Evolutionary conservation across 2,329 filamentous ascomycete species (phyloP).

Genomic region (Aspergillus arachidicola): DNA sequence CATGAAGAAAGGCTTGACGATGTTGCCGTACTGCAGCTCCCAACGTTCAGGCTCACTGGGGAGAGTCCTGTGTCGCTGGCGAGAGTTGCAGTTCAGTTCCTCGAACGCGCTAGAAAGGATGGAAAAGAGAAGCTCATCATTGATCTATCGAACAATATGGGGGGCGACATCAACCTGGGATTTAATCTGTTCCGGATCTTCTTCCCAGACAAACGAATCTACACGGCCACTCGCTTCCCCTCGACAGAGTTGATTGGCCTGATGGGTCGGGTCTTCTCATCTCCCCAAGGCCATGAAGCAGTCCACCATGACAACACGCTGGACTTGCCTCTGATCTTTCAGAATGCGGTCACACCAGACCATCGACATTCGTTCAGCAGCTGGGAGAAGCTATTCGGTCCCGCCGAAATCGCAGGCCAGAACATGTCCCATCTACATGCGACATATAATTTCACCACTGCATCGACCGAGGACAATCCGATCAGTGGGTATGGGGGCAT

Average conservation of each 20-base stretch:
- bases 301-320: background rate
- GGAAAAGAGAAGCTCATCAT: constrained; percentile 66
- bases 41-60: constrained; percentile 26
- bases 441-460: constrained; percentile 30
- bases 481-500: constrained; percentile 29
- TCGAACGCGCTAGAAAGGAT: constrained; percentile 24
- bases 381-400: constrained; percentile 50
- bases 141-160: constrained; percentile 64
- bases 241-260: constrained; percentile 45
- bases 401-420: constrained; percentile 25
- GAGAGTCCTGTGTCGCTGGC: background rate
- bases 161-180: constrained; percentile 55
- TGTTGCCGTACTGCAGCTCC: constrained; percentile 48
- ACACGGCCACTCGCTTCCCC: constrained; percentile 51
- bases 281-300: background rate
- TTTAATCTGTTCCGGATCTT: constrained; percentile 58
- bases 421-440: constrained; percentile 27
- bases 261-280: constrained; percentile 31
- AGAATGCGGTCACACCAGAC: constrained; percentile 23
- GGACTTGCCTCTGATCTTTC: background rate
- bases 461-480: constrained; percentile 21
- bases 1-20: constrained; percentile 29
- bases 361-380: constrained; percentile 39
- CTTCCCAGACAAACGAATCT: constrained; percentile 51
- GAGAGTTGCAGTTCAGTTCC: too few relatives aligned